Conservation (phyloP, 805 yeast genomes). For the Ogataea ramenticola region DNA sequence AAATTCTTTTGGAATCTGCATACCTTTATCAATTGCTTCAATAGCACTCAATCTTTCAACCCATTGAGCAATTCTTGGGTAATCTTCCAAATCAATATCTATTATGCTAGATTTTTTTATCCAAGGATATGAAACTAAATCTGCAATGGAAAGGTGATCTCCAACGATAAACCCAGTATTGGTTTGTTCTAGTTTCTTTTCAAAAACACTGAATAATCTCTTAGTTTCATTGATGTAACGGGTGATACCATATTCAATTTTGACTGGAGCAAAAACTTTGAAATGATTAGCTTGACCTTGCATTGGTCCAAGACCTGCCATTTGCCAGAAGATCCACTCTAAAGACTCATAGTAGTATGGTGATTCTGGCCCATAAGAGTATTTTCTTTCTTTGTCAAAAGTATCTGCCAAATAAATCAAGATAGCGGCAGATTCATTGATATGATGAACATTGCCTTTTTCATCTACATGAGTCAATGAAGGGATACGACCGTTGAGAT, state of each 20-base stretch:
- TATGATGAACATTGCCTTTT: slow-evolving; percentile 36
- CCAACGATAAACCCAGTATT: slow-evolving; percentile 53
- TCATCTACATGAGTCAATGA: slow-evolving; percentile 34
- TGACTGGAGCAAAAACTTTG: slow-evolving; percentile 35
- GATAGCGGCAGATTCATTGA: slow-evolving; percentile 59
- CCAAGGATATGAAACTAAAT: slow-evolving; percentile 46
- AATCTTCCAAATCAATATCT: slow-evolving; percentile 20
- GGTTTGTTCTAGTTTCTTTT: slow-evolving; percentile 38
- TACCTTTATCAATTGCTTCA: slow-evolving; percentile 30
- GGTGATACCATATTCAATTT: slow-evolving; percentile 37
- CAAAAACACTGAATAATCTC: slow-evolving; percentile 46
- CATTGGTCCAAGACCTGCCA: slow-evolving; percentile 56
- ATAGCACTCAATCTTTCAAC: slow-evolving; percentile 23
- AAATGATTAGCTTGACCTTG: slow-evolving; percentile 57
- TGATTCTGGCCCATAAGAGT: slow-evolving; percentile 31
- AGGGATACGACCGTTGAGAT: slow-evolving; percentile 62
- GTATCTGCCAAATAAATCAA: slow-evolving; percentile 51
- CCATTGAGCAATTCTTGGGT: slow-evolving; percentile 37
- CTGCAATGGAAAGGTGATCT: slow-evolving; percentile 52
- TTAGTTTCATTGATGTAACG: slow-evolving; percentile 46
- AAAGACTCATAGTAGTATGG: slow-evolving; percentile 42
- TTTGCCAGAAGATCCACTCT: slow-evolving; percentile 50
- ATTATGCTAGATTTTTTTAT: slow-evolving; percentile 12
- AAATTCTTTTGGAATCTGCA: slow-evolving; percentile 5
- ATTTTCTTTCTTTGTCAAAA: slow-evolving; percentile 49